Evolutionary conservation across 1,139 yeast species (phyloP), one percentile per base, ranked within the genome.

Genomic region (Nadsonia commutata): DNA sequence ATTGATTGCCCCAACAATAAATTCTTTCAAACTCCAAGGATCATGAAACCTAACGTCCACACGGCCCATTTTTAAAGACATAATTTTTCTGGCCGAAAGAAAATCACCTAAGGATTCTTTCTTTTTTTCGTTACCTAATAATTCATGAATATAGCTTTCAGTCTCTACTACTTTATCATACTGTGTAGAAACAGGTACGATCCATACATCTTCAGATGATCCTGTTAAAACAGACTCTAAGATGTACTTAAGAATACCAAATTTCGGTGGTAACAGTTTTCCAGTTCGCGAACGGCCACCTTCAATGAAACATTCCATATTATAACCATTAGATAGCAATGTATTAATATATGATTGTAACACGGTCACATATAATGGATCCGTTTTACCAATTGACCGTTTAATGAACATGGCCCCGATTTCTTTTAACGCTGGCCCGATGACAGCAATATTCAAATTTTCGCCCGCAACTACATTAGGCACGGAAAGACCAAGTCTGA

Each of bases 381-480:
- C 69, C 51, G 75, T 77, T 9, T 27, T 27, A 41, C 60, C 59
- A 51, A 64, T 62, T n/a, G 64, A 57, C 19, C 70, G 57, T 17
- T 67, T 56, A 47, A 66, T 65, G 52, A 56, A 66, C 56, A 65
- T 57, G n/a, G 68, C 70, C 7, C 70, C 70, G 9, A 62, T 63
- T 40, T 64, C 62, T 41, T 64, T 53, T 40, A 62, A 50, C 51
- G 62, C 51, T 33, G 63, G 62, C 1, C 82, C 81, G 44, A 78
- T 67, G 11, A 77, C 62, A 1, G 81, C 76, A 43, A 78, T 77
- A 53, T 78, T 77, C 55, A 78, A 68, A 56, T 78, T 78, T 46
- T 78, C 82, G 6, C 84, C 84, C 1, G 84, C 83, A 43, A 78
- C 74, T 3, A 78, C 81, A 2, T 72, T 61, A 1, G 84, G 84